Evolutionary conservation across 169 alveolate species (phyloP).

Genomic region (Plasmodium berghei): DNA sequence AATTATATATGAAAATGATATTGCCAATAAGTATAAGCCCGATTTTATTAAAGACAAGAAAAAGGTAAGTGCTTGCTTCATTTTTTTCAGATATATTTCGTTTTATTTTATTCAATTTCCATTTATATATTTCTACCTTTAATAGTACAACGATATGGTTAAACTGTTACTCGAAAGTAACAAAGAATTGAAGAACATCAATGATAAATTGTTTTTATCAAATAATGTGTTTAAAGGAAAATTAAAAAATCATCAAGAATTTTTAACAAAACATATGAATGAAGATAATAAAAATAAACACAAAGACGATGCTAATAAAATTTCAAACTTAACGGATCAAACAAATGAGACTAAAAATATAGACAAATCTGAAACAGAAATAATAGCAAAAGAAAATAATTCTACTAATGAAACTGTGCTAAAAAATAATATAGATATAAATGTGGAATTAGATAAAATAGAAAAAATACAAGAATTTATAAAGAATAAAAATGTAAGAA

Average conservation of each 20-base stretch:
- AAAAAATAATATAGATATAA: neutral
- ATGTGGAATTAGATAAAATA: slow-evolving; percentile 21
- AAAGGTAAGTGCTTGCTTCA: slow-evolving; percentile 6
- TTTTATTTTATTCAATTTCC: neutral
- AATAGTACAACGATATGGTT: slow-evolving; percentile 33
- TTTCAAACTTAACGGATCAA: neutral
- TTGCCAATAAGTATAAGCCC: slow-evolving; percentile 4
- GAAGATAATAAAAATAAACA: slow-evolving; percentile 22
- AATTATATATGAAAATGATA: slow-evolving; percentile 14
- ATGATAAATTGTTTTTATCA: slow-evolving; percentile 7
- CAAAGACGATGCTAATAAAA: neutral
- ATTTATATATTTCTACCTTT: neutral
- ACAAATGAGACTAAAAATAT: neutral
- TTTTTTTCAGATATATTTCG: neutral
- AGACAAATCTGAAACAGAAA: neutral
- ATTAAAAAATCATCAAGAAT: slow-evolving; percentile 40
- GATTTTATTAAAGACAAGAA: slow-evolving; percentile 28
- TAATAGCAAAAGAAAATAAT: neutral
- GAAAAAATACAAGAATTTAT: slow-evolving; percentile 12
- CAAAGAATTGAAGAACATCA: slow-evolving; percentile 16
- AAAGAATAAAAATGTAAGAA: slow-evolving; percentile 22
- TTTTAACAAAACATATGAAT: slow-evolving; percentile 13
- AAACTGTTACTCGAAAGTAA: slow-evolving; percentile 16
- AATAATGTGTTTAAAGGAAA: neutral
- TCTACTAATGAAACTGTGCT: neutral